These are phyloP conservation scores for Tulasnella sp. DNA, from an alignment of 768 basidiomycete genomes.

Conservation along the genomic window DNA sequence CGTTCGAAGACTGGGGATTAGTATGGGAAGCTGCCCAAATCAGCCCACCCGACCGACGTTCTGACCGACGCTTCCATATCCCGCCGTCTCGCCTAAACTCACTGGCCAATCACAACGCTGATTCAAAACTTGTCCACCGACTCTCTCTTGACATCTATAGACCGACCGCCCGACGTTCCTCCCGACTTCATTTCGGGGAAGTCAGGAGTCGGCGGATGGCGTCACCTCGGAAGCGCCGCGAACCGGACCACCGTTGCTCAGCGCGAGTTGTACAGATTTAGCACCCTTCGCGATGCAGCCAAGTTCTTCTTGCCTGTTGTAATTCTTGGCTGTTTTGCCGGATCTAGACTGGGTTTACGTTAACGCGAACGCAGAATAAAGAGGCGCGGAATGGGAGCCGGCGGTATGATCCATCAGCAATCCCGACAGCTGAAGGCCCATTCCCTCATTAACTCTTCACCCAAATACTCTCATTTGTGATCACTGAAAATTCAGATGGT, in stretches of 20 bases:
- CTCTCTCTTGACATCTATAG: not conserved
- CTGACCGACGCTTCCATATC: not conserved
- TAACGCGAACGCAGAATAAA: slow-evolving; percentile 5
- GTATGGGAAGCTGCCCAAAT: not conserved
- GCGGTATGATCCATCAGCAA: not conserved
- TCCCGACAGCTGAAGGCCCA: not conserved
- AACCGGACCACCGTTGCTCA: not conserved
- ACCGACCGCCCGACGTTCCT: not conserved
- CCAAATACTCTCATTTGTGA: not conserved
- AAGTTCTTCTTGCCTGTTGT: not conserved
- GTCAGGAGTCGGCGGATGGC: not conserved
- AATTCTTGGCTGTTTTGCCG: not conserved
- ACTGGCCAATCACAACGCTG: not conserved
- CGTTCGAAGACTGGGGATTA: not conserved
- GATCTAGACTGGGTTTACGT: not conserved
- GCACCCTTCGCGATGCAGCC: not conserved
- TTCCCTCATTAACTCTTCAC: not conserved
- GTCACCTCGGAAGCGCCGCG: not conserved
- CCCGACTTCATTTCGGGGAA: not conserved
- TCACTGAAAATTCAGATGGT: not conserved
- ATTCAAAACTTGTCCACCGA: not conserved
- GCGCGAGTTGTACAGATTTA: not conserved
- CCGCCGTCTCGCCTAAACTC: not conserved
- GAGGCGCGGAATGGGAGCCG: not conserved
- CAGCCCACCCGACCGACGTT: not conserved